Base-by-base conservation (phyloP, 2,329 filamentous ascomycete species). In the Beauveria sp. region DNA sequence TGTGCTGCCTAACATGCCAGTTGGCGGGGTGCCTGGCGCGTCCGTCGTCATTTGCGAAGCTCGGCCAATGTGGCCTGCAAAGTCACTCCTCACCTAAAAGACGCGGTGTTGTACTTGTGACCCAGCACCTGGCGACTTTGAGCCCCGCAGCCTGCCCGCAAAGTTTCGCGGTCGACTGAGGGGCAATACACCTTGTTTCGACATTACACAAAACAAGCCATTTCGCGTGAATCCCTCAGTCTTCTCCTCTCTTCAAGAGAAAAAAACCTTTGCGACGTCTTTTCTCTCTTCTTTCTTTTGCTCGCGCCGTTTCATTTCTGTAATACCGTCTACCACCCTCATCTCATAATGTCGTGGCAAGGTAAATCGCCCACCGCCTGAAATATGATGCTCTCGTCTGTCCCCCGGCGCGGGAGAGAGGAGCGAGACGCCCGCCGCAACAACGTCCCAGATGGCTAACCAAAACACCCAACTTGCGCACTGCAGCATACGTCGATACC, bases 331-430 rank as follows among this genome's bases (percentile, higher is more conserved):
- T n/a, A 40, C 38, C 64, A 45, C 58, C 30, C 55, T 58, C 61
- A 59, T 64, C 56, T 65, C 67, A 84, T 69, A 72, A 88, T 90
- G 87, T 89, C 86, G 77, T 89, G 87, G 86, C 87, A 91, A 87
- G 85, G 88, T 60, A 60, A 45, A 42, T 90, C 70, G 71, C 71
- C 65, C 63, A 64, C 66, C 68, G 54, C 54, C 34, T 62, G 24
- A 54, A 20, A 26, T 14, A 46, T 54, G 49, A 60, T 60, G 58
- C 58, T 54, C 7, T 60, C 38, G 42, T 58, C 57, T 65, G 66
- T 62, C 63, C 62, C 26, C 49, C 28, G 50, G n/a, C 34, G 40
- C 24, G 12, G 49, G 24, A 49, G n/a, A 30, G 24, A 18, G 24
- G 18, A n/a, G 34, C 38, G 22, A 58, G 65, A 63, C 64, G 68